Conservation (phyloP, 2,329 filamentous ascomycete genomes). For the Colletotrichum chrysophilum region DNA sequence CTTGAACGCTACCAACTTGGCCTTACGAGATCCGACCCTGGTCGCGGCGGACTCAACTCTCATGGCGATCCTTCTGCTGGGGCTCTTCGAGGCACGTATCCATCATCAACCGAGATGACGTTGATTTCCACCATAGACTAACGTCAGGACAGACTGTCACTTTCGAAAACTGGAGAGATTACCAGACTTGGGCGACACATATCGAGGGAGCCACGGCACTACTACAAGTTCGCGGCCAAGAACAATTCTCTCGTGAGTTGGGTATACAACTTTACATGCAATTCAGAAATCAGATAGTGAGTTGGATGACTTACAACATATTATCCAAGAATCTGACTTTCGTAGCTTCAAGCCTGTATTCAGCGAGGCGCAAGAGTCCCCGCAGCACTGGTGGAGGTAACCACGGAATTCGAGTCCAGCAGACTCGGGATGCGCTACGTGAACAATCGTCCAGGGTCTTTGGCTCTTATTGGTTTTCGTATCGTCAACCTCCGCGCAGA, state of each 20-base stretch:
- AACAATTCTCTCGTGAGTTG: constrained; percentile 25
- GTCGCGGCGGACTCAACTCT: constrained; percentile 25
- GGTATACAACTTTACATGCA: constrained; percentile 28
- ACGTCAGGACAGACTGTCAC: constrained; percentile 20
- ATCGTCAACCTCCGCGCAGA: constrained; percentile 25
- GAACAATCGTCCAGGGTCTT: neutral
- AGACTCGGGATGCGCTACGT: neutral
- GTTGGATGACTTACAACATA: neutral
- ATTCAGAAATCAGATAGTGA: constrained; percentile 30
- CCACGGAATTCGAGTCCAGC: neutral
- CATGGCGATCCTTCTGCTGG: constrained; percentile 28
- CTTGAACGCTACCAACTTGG: constrained; percentile 6
- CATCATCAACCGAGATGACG: neutral
- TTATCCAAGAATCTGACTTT: too few species aligned
- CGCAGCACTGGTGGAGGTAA: neutral
- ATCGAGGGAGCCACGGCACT: constrained; percentile 27
- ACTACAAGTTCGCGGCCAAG: constrained; percentile 26
- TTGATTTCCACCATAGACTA: neutral
- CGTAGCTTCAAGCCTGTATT: constrained; percentile 23
- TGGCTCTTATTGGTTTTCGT: constrained; percentile 21
- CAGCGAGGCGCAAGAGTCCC: constrained; percentile 23
- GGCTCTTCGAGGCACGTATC: constrained; percentile 27
- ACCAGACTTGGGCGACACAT: constrained; percentile 25
- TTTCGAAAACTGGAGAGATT: constrained; percentile 24
- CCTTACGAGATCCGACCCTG: constrained; percentile 20